Base-by-base conservation (phyloP, 1,284 basidiomycete genomes). In the Cryptococcus floricola region DNA sequence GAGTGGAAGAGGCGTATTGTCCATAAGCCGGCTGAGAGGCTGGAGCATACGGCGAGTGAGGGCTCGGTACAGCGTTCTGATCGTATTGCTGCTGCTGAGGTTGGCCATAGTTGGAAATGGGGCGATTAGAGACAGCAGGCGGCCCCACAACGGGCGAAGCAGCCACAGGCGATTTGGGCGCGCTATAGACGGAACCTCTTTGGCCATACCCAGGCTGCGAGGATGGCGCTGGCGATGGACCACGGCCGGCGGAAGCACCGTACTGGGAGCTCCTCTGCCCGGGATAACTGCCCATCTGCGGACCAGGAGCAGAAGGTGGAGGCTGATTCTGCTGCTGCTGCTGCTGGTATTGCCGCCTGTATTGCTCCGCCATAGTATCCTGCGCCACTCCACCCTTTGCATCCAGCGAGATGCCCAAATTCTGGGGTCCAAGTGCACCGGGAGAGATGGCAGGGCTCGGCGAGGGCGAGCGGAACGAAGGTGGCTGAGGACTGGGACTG, bases 381-480 rank as follows among this genome's bases (percentile, higher is more conserved):
- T 87, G 84, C 23, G 86, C 80, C 10, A 93, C 89, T 14, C 85
- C 83, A 8, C 91, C 91, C 53, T 78, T 83, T 2, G 86, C 85
- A 68, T 90, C 89, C 16, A 93, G 79, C 10, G 84, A 81, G 61
- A 94, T 92, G 1, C 91, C 90, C 31, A 89, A 59, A 37, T 79
- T 80, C 50, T 71, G 62, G 53, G 77, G 56, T 54, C 77, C 63
- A 56, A 76, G 49, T 56, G 69, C 51, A 49, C 67, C 60, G 23
- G 64, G 59, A 25, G 52, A 44, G n/a, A 62, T 46, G 8, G 48
- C 48, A 0, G 64, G 81, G 43, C 69, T 72, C 1, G 71, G 71
- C 38, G 62, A 63, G 4, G 72, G 67, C 1, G 69, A 63, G 5
- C 69, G 52, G 61, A 69, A 69, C 16, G 65, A 59, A 37, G 61